Evolutionary conservation across 495 filamentous ascomycete genomes (phyloP).

Genomic region (Hypoxylon lienhwacheense): DNA sequence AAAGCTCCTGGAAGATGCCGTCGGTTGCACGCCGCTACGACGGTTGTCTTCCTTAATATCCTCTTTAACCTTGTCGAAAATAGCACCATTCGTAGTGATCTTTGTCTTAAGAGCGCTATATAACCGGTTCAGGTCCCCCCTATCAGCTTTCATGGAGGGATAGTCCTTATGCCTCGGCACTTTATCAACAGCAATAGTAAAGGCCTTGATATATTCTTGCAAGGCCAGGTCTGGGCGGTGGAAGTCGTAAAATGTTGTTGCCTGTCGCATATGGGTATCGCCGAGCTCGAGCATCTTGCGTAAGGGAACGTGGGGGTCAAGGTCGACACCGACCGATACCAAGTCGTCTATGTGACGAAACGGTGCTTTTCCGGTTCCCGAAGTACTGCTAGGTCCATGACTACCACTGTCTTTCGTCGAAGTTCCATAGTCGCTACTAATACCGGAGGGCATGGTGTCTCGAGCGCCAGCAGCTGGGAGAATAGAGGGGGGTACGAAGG

Average conservation of each 20-base stretch:
- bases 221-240: conserved; percentile 54
- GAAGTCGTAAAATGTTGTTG: conserved; percentile 56
- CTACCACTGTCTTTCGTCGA: neutral
- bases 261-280: conserved; percentile 53
- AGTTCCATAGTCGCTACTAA: neutral
- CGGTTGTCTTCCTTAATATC: conserved; percentile 69
- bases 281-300: conserved; percentile 53
- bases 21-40: conserved; percentile 53
- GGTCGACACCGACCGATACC: conserved; percentile 49
- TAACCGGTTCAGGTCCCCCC: conserved; percentile 49
- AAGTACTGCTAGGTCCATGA: neutral
- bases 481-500: conserved; percentile 16
- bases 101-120: conserved; percentile 55
- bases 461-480: conserved; percentile 6
- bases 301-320: conserved; percentile 50
- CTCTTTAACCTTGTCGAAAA: conserved; percentile 62
- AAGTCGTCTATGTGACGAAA: conserved; percentile 79
- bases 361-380: conserved; percentile 38
- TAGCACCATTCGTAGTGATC: conserved; percentile 44
- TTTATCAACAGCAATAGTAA: conserved; percentile 70
- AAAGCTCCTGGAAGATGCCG: conserved; percentile 7
- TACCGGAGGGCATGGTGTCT: conserved; percentile 4
- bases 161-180: conserved; percentile 75
- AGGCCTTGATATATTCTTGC: conserved; percentile 76
- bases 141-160: conserved; percentile 50